Percentiles rank a stretch among this genome's conserved stretches.
phyloP scores from a whole-genome alignment of 2,329 filamentous ascomycete species.

The Arthrobotrys sinensis region DNA sequence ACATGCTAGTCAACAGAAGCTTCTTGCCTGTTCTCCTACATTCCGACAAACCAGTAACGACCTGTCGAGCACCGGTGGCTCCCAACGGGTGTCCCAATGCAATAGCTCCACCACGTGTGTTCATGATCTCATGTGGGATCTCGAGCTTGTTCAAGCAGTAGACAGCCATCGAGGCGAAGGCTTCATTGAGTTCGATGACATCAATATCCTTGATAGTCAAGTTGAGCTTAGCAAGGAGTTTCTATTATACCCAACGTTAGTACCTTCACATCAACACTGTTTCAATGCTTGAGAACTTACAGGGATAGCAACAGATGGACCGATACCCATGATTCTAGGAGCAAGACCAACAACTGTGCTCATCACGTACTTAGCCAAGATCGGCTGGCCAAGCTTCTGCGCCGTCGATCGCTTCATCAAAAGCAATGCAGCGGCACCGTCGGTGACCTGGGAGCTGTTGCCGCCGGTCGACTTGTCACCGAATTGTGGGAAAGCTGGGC shows the following conservation, averaged over 20 bases:
- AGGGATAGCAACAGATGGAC: constrained; percentile 79
- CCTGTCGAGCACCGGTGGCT: constrained; percentile 82
- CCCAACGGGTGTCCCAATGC: constrained; percentile 87
- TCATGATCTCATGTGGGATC: constrained; percentile 82
- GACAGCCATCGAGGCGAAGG: constrained; percentile 97
- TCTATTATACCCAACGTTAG: constrained; percentile 67
- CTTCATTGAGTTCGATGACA: constrained; percentile 95
- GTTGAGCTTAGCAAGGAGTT: constrained; percentile 86
- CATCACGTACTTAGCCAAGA: constrained; percentile 94
- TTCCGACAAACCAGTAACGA: constrained; percentile 91
- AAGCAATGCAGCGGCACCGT: constrained; percentile 89
- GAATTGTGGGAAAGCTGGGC: constrained; percentile 90
- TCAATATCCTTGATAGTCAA: constrained; percentile 86
- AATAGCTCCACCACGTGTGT: constrained; percentile 85
- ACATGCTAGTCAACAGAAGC: constrained; percentile 94
- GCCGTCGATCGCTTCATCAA: constrained; percentile 96
- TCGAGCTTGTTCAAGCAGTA: constrained; percentile 85
- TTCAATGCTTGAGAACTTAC: constrained; percentile 33
- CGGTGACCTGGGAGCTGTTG: constrained; percentile 94
- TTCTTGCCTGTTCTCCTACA: constrained; percentile 87
- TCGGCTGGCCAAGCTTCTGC: constrained; percentile 86
- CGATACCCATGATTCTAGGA: constrained; percentile 97
- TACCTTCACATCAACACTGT: constrained; percentile 71
- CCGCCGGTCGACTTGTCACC: constrained; percentile 89
- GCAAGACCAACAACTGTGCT: constrained; percentile 91